Evolutionary conservation across 495 filamentous ascomycete species (phyloP).

Genomic region (Glutinoglossum americanum): DNA sequence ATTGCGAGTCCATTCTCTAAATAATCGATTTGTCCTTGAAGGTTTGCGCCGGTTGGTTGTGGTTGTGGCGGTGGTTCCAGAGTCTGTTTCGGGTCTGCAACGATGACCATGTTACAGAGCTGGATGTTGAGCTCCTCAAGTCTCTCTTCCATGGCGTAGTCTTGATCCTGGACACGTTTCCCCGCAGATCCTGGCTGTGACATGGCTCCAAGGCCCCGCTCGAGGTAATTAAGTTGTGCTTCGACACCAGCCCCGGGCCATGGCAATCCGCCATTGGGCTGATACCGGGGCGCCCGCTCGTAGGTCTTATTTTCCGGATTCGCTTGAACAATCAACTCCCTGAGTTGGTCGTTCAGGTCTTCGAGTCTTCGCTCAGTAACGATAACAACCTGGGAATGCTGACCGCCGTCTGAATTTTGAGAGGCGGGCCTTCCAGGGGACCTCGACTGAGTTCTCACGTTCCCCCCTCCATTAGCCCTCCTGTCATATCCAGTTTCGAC

Average conservation of each 20-base stretch:
- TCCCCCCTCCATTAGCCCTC: constrained; percentile 22
- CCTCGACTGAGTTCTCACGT: constrained; percentile 17
- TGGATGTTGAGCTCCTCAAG: constrained; percentile 29
- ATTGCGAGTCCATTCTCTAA: constrained; percentile 24
- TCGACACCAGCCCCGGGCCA: constrained; percentile 24
- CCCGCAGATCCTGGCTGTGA: constrained; percentile 8
- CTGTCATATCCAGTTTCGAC: constrained; percentile 22
- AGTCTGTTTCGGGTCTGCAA: background rate
- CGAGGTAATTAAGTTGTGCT: constrained; percentile 30
- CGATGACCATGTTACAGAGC: constrained; percentile 14
- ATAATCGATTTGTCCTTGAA: constrained; percentile 29
- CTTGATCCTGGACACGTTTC: constrained; percentile 8
- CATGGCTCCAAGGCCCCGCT: constrained; percentile 23
- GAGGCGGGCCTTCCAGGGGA: constrained; percentile 18
- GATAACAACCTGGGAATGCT: constrained; percentile 21
- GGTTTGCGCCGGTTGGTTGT: constrained; percentile 10
- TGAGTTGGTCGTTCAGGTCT: constrained; percentile 45
- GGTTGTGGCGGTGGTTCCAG: background rate
- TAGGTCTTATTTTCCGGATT: constrained; percentile 26
- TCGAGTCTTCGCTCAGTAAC: constrained; percentile 49
- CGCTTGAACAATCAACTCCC: constrained; percentile 40
- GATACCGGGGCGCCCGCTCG: constrained; percentile 15
- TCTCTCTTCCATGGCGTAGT: constrained; percentile 20
- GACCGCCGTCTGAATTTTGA: constrained; percentile 6
- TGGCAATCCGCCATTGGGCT: constrained; percentile 5